phyloP scores from a whole-genome alignment of 2,329 filamentous ascomycete species.

The Fusarium albosuccineum region DNA sequence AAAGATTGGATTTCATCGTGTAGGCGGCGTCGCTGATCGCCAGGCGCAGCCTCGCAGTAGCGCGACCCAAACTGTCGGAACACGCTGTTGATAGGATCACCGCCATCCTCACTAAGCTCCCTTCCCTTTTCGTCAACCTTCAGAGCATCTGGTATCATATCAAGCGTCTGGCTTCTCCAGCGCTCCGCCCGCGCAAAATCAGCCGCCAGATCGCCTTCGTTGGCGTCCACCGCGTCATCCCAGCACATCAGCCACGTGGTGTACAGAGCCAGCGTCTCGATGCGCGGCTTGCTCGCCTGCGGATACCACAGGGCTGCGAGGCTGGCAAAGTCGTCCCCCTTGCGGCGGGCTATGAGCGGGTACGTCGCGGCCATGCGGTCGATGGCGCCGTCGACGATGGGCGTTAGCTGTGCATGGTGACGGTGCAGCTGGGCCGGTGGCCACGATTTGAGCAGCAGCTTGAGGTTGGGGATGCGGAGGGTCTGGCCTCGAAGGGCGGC shows the following conservation, averaged over 20 bases:
- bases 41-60: constrained; percentile 9
- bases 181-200: constrained; percentile 45
- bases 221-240: constrained; percentile 51
- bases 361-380: constrained; percentile 53
- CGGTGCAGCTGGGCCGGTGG: constrained; percentile 39
- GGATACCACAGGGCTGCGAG: constrained; percentile 40
- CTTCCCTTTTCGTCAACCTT: constrained; percentile 9
- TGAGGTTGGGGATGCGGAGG: constrained; percentile 47
- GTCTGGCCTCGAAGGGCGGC: constrained; percentile 45
- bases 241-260: constrained; percentile 51
- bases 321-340: constrained; percentile 51
- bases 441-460: constrained; percentile 44
- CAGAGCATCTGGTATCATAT: constrained; percentile 35
- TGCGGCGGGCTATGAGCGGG: constrained; percentile 38
- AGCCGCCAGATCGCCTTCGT: constrained; percentile 45
- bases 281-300: constrained; percentile 23
- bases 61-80: constrained; percentile 42
- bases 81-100: constrained; percentile 42
- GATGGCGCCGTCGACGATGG: constrained; percentile 39
- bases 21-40: constrained; percentile 36
- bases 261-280: constrained; percentile 44
- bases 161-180: constrained; percentile 43
- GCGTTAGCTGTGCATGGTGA: constrained; percentile 36
- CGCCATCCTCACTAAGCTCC: neutral
- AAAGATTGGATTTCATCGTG: constrained; percentile 43